Base-by-base conservation (phyloP, 106 monocot genomes). In the Acorus calamus region DNA sequence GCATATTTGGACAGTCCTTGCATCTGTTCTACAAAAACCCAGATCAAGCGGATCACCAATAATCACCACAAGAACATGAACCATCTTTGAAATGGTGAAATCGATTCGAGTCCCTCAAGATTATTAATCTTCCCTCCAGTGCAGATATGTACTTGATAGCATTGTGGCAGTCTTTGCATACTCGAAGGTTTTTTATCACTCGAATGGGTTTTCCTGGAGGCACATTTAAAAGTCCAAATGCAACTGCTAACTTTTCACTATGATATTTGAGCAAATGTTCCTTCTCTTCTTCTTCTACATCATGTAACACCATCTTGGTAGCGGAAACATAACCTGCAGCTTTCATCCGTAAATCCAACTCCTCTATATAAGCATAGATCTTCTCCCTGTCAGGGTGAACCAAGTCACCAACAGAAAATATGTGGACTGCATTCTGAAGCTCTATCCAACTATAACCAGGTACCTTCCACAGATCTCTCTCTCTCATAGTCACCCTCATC, bases 201-300 rank as follows among this genome's bases (percentile, higher is more conserved):
- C 83, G 71, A 48, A 88, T 66, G 9, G 80, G 87, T 62, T 83
- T 74, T 47, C 75, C 80, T 42, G 68, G 66, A 2, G 75, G 74
- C 11, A 83, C 12, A 44, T 77, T 77, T 63, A 88, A 60, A 52
- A 83, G 75, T 8, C 83, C 87, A 70, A 73, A 88, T 14, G 75
- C 87, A 69, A 83, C 78, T 48, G 87, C 87, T 52, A 88, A 64
- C 69, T 77, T 80, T 53, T 88, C 87, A 53, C 87, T 88, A 55
- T 88, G 87, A 70, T 83, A 88, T 50, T 77, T 88, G 42, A 88
- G 72, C 83, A 88, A 69, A 14, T 83, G 71, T 41, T 80, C 87
- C 73, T 88, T 88, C 69, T 83, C 87, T 73, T 88, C 87, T 65
- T 88, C 87, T 64, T 88, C 87, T 4, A 88, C 80, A 73, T 88